Percentiles rank a stretch among this genome's conserved stretches.
Evolutionary conservation across 768 basidiomycete genomes (phyloP).

Genomic region (Mycena indigotica): DNA sequence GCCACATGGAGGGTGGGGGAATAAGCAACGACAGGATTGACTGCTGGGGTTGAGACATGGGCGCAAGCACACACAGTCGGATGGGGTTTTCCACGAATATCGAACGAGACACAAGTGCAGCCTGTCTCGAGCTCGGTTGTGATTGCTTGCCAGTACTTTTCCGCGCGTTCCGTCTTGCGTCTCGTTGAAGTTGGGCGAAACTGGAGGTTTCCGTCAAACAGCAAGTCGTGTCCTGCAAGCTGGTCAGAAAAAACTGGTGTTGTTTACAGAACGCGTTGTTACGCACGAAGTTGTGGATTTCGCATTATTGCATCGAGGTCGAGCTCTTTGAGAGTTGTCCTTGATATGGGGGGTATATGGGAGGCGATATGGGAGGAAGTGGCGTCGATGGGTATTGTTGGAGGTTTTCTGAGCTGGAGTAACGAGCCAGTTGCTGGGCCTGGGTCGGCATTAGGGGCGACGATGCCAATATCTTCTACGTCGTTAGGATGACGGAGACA

Average conservation of each 20-base stretch:
- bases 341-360: slow-evolving; percentile 75
- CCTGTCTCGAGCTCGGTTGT: slow-evolving; percentile 74
- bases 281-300: slow-evolving; percentile 89
- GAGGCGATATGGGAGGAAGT: slow-evolving; percentile 64
- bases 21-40: slow-evolving; percentile 46
- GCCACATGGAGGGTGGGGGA: slow-evolving; percentile 46
- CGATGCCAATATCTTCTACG: slow-evolving; percentile 49
- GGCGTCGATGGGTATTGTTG: slow-evolving; percentile 44
- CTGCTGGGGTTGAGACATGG: slow-evolving; percentile 42
- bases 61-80: slow-evolving; percentile 59
- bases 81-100: slow-evolving; percentile 56
- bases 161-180: slow-evolving; percentile 69
- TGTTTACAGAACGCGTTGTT: slow-evolving; percentile 12
- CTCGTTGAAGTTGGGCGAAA: slow-evolving; percentile 78
- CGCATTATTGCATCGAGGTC: slow-evolving; percentile 84
- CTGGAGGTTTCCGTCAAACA: slow-evolving; percentile 84
- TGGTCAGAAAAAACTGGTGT: slow-evolving; percentile 22
- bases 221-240: slow-evolving; percentile 76
- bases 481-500: slow-evolving; percentile 36
- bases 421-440: slow-evolving; percentile 49
- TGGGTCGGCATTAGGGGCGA: slow-evolving; percentile 40
- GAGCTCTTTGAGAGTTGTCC: slow-evolving; percentile 80
- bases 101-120: slow-evolving; percentile 84
- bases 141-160: slow-evolving; percentile 86
- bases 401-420: slow-evolving; percentile 34